Evolutionary conservation across 192 early-diverging fungal genomes (phyloP), one percentile per base, ranked within the genome.

Genomic region (Pilobolus umbonatus): DNA sequence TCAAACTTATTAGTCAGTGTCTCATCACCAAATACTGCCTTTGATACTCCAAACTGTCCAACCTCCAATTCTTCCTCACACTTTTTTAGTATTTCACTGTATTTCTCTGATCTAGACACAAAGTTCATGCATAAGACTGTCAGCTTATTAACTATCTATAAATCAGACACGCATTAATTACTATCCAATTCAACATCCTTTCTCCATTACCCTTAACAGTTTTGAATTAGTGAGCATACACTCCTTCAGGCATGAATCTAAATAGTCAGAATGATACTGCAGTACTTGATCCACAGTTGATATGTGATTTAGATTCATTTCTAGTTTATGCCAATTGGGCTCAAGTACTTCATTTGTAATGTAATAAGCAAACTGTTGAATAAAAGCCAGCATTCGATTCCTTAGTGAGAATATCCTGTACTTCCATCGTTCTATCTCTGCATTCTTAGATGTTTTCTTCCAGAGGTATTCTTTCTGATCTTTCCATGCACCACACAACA

Each of bases 281-380:
- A 90, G 66, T 35, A 99, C 78, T 26, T 95, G 86, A 57, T 98
- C 93, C 26, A 98, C 90, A 0, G 96, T 98, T 12, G 76, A 75
- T 39, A 79, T 80, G 42, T 79, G 80, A 31, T 69, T 56, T 52
- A 96, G 65, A 51, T 82, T 72, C 21, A 57, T 61, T 22, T 87
- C 85, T 62, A 99, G 75, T 22, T 61, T 61, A n/a, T 65, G 64
- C 90, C 91, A 96, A 59, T 89, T 85, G 28, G 91, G 93, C 64
- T 98, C 95, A 42, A 99, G 76, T 6, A 96, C 94, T 65, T 99
- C 94, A 57, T 83, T 91, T 54, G 87, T 88, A 34, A 89, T 79
- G 62, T 94, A 95, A 67, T 90, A 90, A 62, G 92, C 69, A 65
- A 95, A 87, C 68, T 96, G 91, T 56, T 96, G 93, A 14, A 97